Conservation (phyloP, 345 rosid species). For the Gossypium raimondii region DNA sequence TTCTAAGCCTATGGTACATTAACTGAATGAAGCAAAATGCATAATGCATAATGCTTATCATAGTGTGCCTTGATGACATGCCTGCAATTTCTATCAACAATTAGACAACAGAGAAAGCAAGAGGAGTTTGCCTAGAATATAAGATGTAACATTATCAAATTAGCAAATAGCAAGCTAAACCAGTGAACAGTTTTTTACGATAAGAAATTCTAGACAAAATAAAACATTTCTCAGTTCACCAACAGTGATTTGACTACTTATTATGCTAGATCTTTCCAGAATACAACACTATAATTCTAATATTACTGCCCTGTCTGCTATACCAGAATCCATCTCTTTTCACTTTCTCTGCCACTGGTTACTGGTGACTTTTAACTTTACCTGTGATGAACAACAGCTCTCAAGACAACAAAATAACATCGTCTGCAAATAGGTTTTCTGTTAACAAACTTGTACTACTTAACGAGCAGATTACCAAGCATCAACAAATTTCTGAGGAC, state of each 20-base stretch:
- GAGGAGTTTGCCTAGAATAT: too few species aligned
- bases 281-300: background rate
- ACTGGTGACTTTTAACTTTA: background rate
- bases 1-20: background rate
- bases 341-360: slow-evolving; percentile 1
- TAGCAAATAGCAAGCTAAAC: background rate
- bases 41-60: background rate
- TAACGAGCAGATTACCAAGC: slow-evolving; percentile 1
- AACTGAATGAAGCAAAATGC: background rate
- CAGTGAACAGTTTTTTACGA: background rate
- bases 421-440: background rate
- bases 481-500: background rate
- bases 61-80: background rate
- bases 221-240: slow-evolving; percentile 1
- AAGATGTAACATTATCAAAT: background rate
- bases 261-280: slow-evolving; percentile 1
- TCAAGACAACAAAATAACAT: slow-evolving; percentile 1
- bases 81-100: background rate
- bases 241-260: background rate
- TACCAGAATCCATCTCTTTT: background rate
- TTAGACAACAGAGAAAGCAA: too few species aligned
- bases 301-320: background rate
- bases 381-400: background rate
- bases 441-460: background rate
- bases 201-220: background rate